Conservation (phyloP, 495 filamentous ascomycete genomes). For the Elaphomyces granulatus region DNA sequence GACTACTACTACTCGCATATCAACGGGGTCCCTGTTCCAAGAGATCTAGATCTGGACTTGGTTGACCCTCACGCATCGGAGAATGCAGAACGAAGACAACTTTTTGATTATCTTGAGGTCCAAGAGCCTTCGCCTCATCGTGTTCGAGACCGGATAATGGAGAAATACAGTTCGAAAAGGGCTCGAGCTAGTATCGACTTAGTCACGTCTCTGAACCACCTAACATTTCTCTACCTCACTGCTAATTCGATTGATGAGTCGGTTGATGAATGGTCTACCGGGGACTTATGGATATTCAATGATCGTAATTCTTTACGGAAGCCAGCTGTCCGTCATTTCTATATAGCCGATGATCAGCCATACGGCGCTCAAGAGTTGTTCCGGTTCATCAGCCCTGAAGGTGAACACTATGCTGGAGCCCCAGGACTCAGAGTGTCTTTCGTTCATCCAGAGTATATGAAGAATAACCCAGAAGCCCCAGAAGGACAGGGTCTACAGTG, state of each 20-base stretch:
- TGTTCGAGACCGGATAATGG: constrained; percentile 1
- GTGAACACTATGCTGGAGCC: not conserved
- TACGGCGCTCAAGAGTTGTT: constrained; percentile 13
- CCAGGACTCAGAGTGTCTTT: constrained; percentile 1
- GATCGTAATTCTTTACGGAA: no score
- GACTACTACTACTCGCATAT: constrained; percentile 14
- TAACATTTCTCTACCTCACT: constrained; percentile 21
- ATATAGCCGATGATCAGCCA: constrained; percentile 10
- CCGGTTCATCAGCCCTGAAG: not conserved
- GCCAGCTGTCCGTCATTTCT: no score
- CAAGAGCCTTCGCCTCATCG: constrained; percentile 1
- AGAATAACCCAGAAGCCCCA: constrained; percentile 3
- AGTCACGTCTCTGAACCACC: constrained; percentile 9
- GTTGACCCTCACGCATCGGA: constrained; percentile 9
- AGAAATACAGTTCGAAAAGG: constrained; percentile 3
- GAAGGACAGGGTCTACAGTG: constrained; percentile 3
- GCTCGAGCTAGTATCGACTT: constrained; percentile 5
- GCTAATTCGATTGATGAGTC: constrained; percentile 1
- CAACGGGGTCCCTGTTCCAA: constrained; percentile 12
- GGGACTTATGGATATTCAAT: constrained; percentile 3
- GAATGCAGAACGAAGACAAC: constrained; percentile 7
- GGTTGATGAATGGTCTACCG: no score
- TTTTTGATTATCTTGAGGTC: constrained; percentile 17
- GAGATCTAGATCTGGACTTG: constrained; percentile 5
- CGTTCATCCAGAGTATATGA: constrained; percentile 5